Evolutionary conservation across 352 stramenopile genomes (phyloP), one percentile per base, ranked within the genome.

Genomic region (Phytophthora foliorum): DNA sequence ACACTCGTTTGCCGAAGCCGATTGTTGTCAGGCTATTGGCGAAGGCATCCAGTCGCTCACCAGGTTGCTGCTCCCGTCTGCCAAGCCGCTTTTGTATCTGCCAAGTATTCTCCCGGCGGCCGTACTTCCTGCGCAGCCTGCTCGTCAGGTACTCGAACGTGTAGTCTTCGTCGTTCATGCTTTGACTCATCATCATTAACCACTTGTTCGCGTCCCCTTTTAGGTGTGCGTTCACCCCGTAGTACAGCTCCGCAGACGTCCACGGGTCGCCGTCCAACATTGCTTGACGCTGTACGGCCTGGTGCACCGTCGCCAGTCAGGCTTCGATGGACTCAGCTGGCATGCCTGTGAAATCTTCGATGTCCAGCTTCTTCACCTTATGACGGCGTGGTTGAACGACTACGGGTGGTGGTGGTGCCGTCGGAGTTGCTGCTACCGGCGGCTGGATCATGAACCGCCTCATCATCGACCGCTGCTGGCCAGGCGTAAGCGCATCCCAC

Each of bases 91-190:
- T 32, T 7, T 59, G 52, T 0, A 59, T 49, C 24, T 34, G 4
- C 7, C 27, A 59, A 24, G 24, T 19, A 24, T 49, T 38, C 0
- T 48, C 52, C 1, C 36, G 19, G 0, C 52, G 36, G 5, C 52
- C 52, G 19, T 27, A 59, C 22, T 59, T 57, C 34, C 48, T 59
- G 19, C 36, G 9, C 36, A 59, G 19, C 52, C 11, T 34, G 21
- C 16, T 2, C 0, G 16, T 17, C 36, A 49, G 24, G 52, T 50
- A 49, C 24, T 1, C 10, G 13, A 59, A 21, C 0, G 13, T 59
- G 0, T 27, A 25, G 14, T 59, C 52, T 2, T 49, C 34, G 0
- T n/a, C 17, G 11, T 6, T 3, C 22, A 48, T 46, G n/a, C 5
- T 38, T 0, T 59, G 36, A 16, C 6, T 17, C 14, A 55, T 14